Percentiles rank a stretch among this genome's conserved stretches.
Conservation (phyloP, 129 eudicot species). For the Tanacetum coccineum region DNA sequence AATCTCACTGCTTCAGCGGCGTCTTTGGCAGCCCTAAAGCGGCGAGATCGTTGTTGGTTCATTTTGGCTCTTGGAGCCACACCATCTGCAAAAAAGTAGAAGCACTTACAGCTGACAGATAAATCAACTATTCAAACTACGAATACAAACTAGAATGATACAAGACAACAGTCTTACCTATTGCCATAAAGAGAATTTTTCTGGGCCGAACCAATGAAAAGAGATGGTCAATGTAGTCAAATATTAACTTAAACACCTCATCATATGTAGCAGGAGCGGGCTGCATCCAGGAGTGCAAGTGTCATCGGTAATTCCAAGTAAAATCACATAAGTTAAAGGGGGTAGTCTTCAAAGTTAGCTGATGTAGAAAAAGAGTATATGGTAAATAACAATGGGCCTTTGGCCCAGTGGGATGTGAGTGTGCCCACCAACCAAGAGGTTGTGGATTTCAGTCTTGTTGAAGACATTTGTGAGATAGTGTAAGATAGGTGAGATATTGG, state of each 20-base stretch:
- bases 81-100: constrained; percentile 56
- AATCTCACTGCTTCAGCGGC: constrained; percentile 90
- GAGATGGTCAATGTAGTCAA: constrained; percentile 93
- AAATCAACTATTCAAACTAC: constrained; percentile 13
- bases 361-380: constrained; percentile 6
- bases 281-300: constrained; percentile 46
- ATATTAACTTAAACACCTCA: constrained; percentile 79
- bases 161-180: constrained; percentile 49
- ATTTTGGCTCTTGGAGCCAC: constrained; percentile 99
- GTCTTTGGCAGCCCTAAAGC: constrained; percentile 98
- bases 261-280: constrained; percentile 85
- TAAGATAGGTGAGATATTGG: too few species aligned
- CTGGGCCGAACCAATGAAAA: constrained; percentile 92
- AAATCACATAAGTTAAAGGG: background rate
- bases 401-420: background rate
- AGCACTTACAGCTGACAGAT: constrained; percentile 10
- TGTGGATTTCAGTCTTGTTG: too few species aligned
- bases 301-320: constrained; percentile 12
- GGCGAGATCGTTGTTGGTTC: constrained; percentile 97
- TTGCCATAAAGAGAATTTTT: constrained; percentile 88
- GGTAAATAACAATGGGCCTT: background rate
- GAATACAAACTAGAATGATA: background rate
- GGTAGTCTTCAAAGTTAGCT: background rate
- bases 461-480: too few species aligned
- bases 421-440: too few species aligned